A percentile compares a stretch with the other conserved stretches of the same genome.
phyloP scores from a whole-genome alignment of 345 rosid species.

The Ailanthus altissimus region DNA sequence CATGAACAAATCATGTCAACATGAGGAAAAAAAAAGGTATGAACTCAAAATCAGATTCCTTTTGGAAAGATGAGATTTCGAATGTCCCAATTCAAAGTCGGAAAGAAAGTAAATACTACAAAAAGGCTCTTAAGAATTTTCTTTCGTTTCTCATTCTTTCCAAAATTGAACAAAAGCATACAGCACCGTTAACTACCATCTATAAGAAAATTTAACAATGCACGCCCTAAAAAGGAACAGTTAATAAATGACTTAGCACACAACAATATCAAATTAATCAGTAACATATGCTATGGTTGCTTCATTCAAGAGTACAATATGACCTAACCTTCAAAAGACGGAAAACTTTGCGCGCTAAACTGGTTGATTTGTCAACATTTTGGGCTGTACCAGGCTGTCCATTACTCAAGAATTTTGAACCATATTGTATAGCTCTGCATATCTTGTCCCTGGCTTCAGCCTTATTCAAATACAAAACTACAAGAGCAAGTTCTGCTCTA shows the following conservation, averaged over 20 bases:
- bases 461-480: constrained; percentile 85
- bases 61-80: background rate
- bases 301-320: background rate
- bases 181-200: background rate
- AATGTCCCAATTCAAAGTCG: background rate
- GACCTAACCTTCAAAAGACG: constrained; percentile 83
- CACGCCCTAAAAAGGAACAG: background rate
- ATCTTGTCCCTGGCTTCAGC: constrained; percentile 99
- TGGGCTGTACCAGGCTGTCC: constrained; percentile 97
- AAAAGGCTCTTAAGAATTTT: background rate
- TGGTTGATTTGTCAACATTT: constrained; percentile 88
- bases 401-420: constrained; percentile 83
- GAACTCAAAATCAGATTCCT: constrained; percentile 14
- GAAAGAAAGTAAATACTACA: background rate
- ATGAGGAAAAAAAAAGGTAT: background rate
- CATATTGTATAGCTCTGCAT: constrained; percentile 96
- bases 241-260: background rate
- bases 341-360: constrained; percentile 97
- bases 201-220: background rate
- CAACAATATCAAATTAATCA: background rate
- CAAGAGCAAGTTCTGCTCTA: constrained; percentile 85
- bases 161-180: background rate
- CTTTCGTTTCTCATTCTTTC: background rate
- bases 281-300: background rate
- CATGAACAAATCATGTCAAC: constrained; percentile 13